Evolutionary conservation across 108 stramenopile species (phyloP).

Genomic region (Seminavis robusta): DNA sequence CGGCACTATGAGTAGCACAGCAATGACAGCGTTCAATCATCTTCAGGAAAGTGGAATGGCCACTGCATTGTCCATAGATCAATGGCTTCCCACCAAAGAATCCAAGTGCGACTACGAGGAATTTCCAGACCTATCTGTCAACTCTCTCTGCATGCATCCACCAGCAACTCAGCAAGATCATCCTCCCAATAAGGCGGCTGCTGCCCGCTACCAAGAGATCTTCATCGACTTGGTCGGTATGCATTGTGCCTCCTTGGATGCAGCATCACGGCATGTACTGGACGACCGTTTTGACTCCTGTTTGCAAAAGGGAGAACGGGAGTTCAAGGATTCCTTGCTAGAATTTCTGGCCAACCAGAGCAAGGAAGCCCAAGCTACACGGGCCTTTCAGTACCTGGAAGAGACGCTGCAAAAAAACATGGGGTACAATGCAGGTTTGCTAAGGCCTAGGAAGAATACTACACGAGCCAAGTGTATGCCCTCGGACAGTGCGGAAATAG

Average conservation of each 20-base stretch:
- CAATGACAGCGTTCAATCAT: too few species aligned
- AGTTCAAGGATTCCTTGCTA: slow-evolving; percentile 18
- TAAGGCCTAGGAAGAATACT: neutral
- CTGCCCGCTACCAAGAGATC: slow-evolving; percentile 26
- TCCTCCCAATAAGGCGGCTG: slow-evolving; percentile 1
- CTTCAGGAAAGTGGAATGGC: slow-evolving; percentile 11
- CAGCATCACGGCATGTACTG: slow-evolving; percentile 7
- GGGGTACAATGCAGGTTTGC: slow-evolving; percentile 1
- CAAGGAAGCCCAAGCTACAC: neutral
- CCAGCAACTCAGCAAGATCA: neutral
- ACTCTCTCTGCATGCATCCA: slow-evolving; percentile 17
- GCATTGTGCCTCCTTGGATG: neutral
- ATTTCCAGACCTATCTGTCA: slow-evolving; percentile 3
- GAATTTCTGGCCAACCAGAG: neutral
- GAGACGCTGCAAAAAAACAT: neutral
- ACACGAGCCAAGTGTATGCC: too few species aligned
- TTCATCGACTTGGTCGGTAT: slow-evolving; percentile 15
- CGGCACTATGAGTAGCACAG: too few species aligned
- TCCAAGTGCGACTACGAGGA: slow-evolving; percentile 8
- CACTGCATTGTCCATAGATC: slow-evolving; percentile 17
- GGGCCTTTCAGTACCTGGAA: slow-evolving; percentile 6
- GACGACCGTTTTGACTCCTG: slow-evolving; percentile 18
- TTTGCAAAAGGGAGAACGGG: slow-evolving; percentile 4
- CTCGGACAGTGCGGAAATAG: neutral
- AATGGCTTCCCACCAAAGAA: slow-evolving; percentile 6